Evolutionary conservation across 352 stramenopile genomes (phyloP).

Genomic region (Blastocystis hominis): DNA sequence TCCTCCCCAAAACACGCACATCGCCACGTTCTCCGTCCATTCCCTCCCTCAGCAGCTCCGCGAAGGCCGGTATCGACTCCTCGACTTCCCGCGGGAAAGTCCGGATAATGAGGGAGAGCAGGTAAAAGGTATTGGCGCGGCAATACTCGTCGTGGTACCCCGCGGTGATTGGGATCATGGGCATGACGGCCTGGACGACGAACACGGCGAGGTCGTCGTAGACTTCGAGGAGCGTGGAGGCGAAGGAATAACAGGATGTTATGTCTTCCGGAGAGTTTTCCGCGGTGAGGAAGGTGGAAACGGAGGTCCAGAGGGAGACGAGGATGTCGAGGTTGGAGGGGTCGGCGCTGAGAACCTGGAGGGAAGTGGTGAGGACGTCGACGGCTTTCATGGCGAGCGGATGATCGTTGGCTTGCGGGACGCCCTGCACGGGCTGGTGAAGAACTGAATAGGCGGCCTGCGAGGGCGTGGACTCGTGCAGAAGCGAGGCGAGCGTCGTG

Average conservation of each 20-base stretch:
- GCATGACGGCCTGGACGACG: neutral
- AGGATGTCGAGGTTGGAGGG: neutral
- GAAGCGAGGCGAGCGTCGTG: neutral
- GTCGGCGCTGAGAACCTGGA: neutral
- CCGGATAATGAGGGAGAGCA: neutral
- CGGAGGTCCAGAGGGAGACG: neutral
- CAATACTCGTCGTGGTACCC: neutral
- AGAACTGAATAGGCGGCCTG: neutral
- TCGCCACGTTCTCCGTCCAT: neutral
- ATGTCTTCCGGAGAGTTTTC: neutral
- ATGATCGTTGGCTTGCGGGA: constrained; percentile 1
- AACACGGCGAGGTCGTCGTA: neutral
- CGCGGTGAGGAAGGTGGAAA: neutral
- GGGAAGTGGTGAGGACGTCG: neutral
- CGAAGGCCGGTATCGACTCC: neutral
- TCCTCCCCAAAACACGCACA: neutral
- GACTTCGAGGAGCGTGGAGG: neutral
- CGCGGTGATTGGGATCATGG: neutral
- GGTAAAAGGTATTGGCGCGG: constrained; percentile 27
- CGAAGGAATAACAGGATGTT: neutral
- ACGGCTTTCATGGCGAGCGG: neutral
- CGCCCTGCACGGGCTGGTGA: neutral
- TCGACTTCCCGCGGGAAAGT: neutral
- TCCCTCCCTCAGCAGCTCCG: neutral
- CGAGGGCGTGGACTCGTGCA: neutral